Base-by-base conservation (phyloP, 768 basidiomycete species). In the Tricholomella constricta region DNA sequence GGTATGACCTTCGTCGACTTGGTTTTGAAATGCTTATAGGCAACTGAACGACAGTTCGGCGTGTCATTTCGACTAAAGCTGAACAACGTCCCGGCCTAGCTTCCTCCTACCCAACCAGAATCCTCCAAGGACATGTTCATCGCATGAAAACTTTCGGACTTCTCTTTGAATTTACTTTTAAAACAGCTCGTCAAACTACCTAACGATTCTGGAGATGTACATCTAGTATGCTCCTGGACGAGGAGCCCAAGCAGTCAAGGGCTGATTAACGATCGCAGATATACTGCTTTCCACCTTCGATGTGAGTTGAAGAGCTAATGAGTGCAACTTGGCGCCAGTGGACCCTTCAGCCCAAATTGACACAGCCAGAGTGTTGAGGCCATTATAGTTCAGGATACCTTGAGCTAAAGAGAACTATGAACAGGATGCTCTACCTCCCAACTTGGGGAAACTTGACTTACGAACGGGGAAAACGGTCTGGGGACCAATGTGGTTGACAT, bases 331-430 rank as follows among this genome's bases (percentile, higher is more conserved):
- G 7, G 75, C 79, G 10, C 79, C 80, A n/a, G 52, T 63, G 10
- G 62, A 45, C 12, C 60, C 73, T 9, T 66, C 64, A 15, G 78
- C 76, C 79, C 79, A 80, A 6, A 80, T 64, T 15, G 79, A 79
- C 10, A 80, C 65, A 4, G 75, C 78, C 7, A 81, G 65, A 3
- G 78, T 79, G 54, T 81, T 80, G 11, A 27, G 52, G 17, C 79
- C 78, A 17, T 73, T 69, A 51, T 80, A 79, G 43, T 80, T 73
- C 37, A 81, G 51, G 49, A 81, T 78, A 22, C 79, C 80, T 69
- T 80, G 75, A 4, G 79, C 78, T 78, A 48, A 19, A 29, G 17
- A 10, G 31, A 29, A 25, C 11, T 7, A 22, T 41, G 8, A 52
- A 34, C 36, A 52, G 4, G 11, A 17, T 48, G 22, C 6, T 20